Evolutionary conservation across 2,329 filamentous ascomycete genomes (phyloP), one percentile per base, ranked within the genome.

Genomic region (Ilyonectria destructans): DNA sequence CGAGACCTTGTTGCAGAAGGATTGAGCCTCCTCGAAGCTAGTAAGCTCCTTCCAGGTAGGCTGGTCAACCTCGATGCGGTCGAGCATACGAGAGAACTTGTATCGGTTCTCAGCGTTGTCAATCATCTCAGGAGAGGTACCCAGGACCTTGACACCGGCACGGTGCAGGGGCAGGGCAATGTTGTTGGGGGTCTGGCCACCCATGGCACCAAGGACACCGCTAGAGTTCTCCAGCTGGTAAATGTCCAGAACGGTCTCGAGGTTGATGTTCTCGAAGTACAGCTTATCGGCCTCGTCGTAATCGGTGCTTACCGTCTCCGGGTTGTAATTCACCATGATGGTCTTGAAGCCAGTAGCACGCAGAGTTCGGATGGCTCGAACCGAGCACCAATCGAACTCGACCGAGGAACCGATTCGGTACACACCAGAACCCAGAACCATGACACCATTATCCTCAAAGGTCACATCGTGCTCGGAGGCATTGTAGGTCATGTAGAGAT

Each of bases 321-420:
- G 95, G 77, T 98, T 97, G 78, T 92, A 94, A 77, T 97, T 97
- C 57, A 97, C 91, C 96, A 98, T 98, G 77, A 98, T 91, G 0
- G 96, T 98, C 87, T 98, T 98, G 85, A 92, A 90, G 2, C 93
- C 93, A 68, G 91, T 89, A 72, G 93, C 90, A 58, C 96, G 90
- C 8, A 99, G 88, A 2, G 96, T 98, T 70, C 96, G 91, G 70
- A 98, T 97, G 6, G 96, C 94, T 68, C 96, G 89, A 31, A 99
- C 96, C 5, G 96, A 97, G 81, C 96, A 98, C 96, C 96, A 99
- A 82, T 99, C 96, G 81, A 99, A 99, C 80, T 99, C 96, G 67
- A 99, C 96, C 0, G 96, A 98, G 0, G 95, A 98, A 73, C 96
- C 96, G 72, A 99, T 99, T 69, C 96, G 91, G 86, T 98, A 98